A percentile compares a stretch with the other conserved stretches of the same genome.
These are phyloP conservation scores for Solioccasus polychromus DNA, from an alignment of 768 basidiomycete species.

Conservation along the genomic window DNA sequence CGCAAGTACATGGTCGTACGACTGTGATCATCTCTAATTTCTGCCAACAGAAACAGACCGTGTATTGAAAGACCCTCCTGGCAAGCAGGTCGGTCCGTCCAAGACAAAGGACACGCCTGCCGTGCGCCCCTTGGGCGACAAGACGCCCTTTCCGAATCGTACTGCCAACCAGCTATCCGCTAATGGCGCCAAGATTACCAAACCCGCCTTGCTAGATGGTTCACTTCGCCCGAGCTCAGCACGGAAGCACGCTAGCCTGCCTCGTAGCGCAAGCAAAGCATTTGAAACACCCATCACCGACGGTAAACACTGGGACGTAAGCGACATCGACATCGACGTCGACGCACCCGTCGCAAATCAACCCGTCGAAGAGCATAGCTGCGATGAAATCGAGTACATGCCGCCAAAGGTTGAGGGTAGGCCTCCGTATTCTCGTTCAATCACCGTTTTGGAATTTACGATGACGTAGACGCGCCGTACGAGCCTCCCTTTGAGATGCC, in stretches of 20 bases:
- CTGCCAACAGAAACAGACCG: conserved; percentile 18
- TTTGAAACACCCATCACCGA: conserved; percentile 67
- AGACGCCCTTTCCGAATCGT: conserved; percentile 75
- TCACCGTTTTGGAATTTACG: conserved; percentile 3
- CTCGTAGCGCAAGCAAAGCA: conserved; percentile 44
- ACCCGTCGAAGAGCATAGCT: conserved; percentile 30
- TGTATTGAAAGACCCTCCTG: conserved; percentile 17
- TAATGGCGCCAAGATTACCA: conserved; percentile 36
- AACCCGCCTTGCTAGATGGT: conserved; percentile 39
- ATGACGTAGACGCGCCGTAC: conserved; percentile 36
- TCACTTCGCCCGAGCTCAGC: conserved; percentile 64
- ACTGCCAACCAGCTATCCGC: conserved; percentile 32
- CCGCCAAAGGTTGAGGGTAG: conserved; percentile 49
- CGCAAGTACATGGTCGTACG: conserved; percentile 18
- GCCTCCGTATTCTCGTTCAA: conserved; percentile 13
- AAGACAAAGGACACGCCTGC: conserved; percentile 23
- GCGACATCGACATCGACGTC: conserved; percentile 47
- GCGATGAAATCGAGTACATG: conserved; percentile 54
- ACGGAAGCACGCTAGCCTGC: conserved; percentile 59
- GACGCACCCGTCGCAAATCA: conserved; percentile 21
- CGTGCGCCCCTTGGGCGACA: conserved; percentile 62
- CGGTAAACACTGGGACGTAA: conserved; percentile 76
- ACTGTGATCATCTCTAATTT: background rate
- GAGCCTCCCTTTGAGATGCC: conserved; percentile 50
- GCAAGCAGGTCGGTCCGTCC: conserved; percentile 28